A percentile compares a stretch with the other conserved stretches of the same genome.
Conservation (phyloP, 345 rosid species). For the Nasturtium officinale region DNA sequence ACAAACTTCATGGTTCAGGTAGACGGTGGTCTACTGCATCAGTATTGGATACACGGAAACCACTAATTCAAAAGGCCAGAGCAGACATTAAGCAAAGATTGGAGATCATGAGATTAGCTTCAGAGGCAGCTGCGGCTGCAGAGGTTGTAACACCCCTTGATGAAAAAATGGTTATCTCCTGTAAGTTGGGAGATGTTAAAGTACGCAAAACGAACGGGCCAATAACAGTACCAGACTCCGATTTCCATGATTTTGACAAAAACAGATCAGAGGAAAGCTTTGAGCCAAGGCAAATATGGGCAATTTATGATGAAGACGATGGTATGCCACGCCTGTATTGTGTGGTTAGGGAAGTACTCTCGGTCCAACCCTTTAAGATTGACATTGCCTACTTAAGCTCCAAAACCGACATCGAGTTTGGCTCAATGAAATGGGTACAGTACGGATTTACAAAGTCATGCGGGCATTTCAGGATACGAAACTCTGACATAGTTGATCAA, state of each 20-base stretch:
- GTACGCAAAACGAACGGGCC: constrained; percentile 54
- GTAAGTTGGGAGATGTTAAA: constrained; percentile 42
- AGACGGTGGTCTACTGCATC: constrained; percentile 62
- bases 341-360: constrained; percentile 77
- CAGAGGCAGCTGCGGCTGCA: constrained; percentile 50
- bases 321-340: constrained; percentile 98
- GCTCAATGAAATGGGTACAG: constrained; percentile 80
- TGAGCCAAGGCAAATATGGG: constrained; percentile 94
- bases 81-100: constrained; percentile 62
- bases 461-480: constrained; percentile 90
- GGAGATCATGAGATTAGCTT: constrained; percentile 60
- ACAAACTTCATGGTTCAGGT: constrained; percentile 50
- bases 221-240: constrained; percentile 83
- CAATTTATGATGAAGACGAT: constrained; percentile 92
- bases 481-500: constrained; percentile 78
- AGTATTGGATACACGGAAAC: constrained; percentile 78
- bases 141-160: constrained; percentile 30
- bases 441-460: constrained; percentile 93
- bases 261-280: constrained; percentile 92
- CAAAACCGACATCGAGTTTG: constrained; percentile 88
- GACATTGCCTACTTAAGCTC: constrained; percentile 86
- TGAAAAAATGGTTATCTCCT: constrained; percentile 35
- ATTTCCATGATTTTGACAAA: constrained; percentile 93
- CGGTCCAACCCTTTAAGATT: constrained; percentile 81
- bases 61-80: constrained; percentile 80